Evolutionary conservation across 192 early-diverging fungal genomes (phyloP), one percentile per base, ranked within the genome.

Genomic region (Kickxella alabastrina): DNA sequence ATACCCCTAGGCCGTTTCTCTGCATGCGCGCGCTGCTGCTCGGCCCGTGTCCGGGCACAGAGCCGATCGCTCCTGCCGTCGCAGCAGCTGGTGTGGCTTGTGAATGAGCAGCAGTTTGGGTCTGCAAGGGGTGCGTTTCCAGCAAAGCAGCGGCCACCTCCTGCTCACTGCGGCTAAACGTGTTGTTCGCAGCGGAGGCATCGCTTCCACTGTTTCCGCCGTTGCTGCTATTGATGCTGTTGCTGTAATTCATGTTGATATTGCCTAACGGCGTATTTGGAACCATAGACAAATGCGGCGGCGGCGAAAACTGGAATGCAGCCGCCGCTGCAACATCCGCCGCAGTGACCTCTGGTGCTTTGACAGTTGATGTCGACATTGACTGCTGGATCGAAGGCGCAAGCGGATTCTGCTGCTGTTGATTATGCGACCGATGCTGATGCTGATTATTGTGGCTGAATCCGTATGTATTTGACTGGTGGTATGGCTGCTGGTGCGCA

Each of bases 261-360:
- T n/a, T n/a, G n/a, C n/a, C n/a, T n/a, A n/a, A n/a, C n/a, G n/a
- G n/a, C n/a, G n/a, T n/a, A n/a, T n/a, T n/a, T n/a, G n/a, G n/a
- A n/a, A n/a, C n/a, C 31, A 32, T 6, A 6, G 31, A 12, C 31
- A 12, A 8, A 6, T 32, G 31, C 12, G 31, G 31, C 6, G 52
- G 32, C 13, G 65, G 57, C 10, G 68, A 71, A 36, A 71, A 64
- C 34, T 64, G 68, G 29, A 71, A 64, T 1, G 68, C 68, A 4
- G 68, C 68, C n/a, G 19, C 42, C 25, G 42, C 42, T 25, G 42
- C 6, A 43, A 22, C 10, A 34, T 49, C 55, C 23, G 54, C 44
- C 34, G 23, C 48, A 21, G 45, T 13, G 45, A 21, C 6, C 25
- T 27, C 4, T 23, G 26, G 41, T 23, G 22, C 41, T 23, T 12